Evolutionary conservation across 2,329 filamentous ascomycete species (phyloP), one percentile per base, ranked within the genome.

Genomic region (Dactylellina parvicollis): DNA sequence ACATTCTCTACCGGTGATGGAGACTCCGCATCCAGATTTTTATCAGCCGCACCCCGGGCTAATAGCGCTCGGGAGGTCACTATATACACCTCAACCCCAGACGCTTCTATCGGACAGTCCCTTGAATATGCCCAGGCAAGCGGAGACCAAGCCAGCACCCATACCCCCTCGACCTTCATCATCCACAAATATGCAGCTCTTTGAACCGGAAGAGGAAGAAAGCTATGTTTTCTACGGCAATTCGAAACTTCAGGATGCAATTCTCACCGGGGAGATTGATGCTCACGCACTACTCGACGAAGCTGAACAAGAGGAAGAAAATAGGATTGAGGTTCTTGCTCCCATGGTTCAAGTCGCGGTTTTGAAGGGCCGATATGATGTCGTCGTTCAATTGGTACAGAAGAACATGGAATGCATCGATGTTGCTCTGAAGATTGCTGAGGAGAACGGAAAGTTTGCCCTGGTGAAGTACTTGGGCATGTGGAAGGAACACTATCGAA

Each of bases 321-420:
- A 65, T 32, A 24, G 36, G 0, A 64, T 73, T 24, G 44, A 60
- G 2, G 36, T 66, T 9, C 46, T 73, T 2, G 69, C 38, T 0
- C 69, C 69, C 0, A 42, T 66, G 60, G 69, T 73, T 14, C 24
- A 36, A 9, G 38, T 49, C 10, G 69, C 69, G 1, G 60, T 73
- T 0, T 14, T 66, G 46, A 26, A 73, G 22, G 69, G 69, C 18
- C 30, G 47, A 14, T 73, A 55, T 32, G 69, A 73, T 56, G 54
- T 66, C 3, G 69, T 73, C 14, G 47, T 73, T 24, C 40, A 73
- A 30, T 36, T 73, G 50, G 47, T 60, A 7, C 60, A 73, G 55
- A 34, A 36, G 14, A 73, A 73, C 32, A 52, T 56, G 24, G 30
- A 65, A 46, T 73, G 69, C 36, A 73, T 73, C 44, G 69, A 73